Conservation (phyloP, 148 eudicot genomes). For the Cornus florida region DNA sequence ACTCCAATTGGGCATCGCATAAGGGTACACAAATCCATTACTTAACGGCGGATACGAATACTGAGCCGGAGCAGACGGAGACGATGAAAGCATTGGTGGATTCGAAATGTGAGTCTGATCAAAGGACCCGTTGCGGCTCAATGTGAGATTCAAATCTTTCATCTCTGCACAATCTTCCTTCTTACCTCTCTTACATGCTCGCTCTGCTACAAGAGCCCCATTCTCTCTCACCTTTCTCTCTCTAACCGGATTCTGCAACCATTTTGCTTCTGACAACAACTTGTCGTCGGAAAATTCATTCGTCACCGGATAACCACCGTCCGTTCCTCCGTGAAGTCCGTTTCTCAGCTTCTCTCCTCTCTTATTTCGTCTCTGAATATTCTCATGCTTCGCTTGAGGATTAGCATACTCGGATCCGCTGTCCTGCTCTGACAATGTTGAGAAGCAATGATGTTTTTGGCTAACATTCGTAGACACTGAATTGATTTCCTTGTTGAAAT, state of each 20-base stretch:
- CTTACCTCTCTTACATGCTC: conserved; percentile 8
- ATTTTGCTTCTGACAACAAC: conserved; percentile 12
- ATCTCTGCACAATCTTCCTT: background rate
- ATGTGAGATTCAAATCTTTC: conserved; percentile 2
- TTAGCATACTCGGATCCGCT: background rate
- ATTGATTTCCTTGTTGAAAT: background rate
- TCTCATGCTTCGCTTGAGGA: conserved; percentile 23
- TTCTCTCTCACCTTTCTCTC: conserved; percentile 33
- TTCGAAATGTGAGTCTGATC: background rate
- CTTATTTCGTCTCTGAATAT: conserved; percentile 36
- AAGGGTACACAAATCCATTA: conserved; percentile 17
- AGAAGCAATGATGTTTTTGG: too few relatives aligned
- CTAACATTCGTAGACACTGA: too few relatives aligned
- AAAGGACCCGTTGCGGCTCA: background rate
- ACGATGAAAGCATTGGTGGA: background rate
- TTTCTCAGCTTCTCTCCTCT: conserved; percentile 44
- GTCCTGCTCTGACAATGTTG: too few relatives aligned
- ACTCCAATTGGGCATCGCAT: conserved; percentile 15
- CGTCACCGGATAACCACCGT: background rate
- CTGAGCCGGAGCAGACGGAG: background rate
- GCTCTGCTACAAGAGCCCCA: background rate
- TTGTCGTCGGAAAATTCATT: conserved; percentile 3
- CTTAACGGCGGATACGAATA: conserved; percentile 7
- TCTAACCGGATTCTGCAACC: conserved; percentile 10
- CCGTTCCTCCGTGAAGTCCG: background rate